Evolutionary conservation across 192 early-diverging fungal genomes (phyloP), one percentile per base, ranked within the genome.

Genomic region (Entomortierella lignicola): DNA sequence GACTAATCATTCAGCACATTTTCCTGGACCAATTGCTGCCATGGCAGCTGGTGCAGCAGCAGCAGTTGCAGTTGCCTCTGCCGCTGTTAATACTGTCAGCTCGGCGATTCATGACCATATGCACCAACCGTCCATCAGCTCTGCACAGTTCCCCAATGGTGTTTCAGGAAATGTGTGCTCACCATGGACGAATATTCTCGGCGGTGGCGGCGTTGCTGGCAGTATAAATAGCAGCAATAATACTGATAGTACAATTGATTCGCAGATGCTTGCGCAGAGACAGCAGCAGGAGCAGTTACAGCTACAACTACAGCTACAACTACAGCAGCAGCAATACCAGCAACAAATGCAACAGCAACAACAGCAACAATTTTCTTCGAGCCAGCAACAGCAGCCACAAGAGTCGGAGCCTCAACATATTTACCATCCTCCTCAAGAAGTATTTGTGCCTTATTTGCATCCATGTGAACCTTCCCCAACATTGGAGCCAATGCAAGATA

Each of bases 41-140:
- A 79, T 79, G 62, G 75, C 68, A 3, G 75, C 68, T 6, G 54
- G 60, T 18, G 68, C 68, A 20, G 74, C 75, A 56, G 68, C 75
- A 30, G 75, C 63, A 2, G 62, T 61, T 5, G 63, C 72, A 25
- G 71, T 51, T 37, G 71, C 71, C 18, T 72, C 74, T 20, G 74
- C 66, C 0, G 74, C 67, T 4, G 60, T 69, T 20, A 63, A 60
- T 34, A 77, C 74, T 15, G 50, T 77, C 21, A 63, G 67, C 26
- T 69, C 75, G n/a, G 68, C 68, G 0, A 70, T 79, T 25, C 62
- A 39, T 20, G 75, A 70, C 7, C 74, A 77, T 26, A 77, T 77
- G 3, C 56, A 57, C 48, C 67, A 47, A 10, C 68, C 66, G 0
- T 63, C 75, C 25, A 44, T 64, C 43, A 56, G 58, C 48, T 66